Conservation (phyloP, 2,329 filamentous ascomycete species). For the Trichoderma arundinaceum region DNA sequence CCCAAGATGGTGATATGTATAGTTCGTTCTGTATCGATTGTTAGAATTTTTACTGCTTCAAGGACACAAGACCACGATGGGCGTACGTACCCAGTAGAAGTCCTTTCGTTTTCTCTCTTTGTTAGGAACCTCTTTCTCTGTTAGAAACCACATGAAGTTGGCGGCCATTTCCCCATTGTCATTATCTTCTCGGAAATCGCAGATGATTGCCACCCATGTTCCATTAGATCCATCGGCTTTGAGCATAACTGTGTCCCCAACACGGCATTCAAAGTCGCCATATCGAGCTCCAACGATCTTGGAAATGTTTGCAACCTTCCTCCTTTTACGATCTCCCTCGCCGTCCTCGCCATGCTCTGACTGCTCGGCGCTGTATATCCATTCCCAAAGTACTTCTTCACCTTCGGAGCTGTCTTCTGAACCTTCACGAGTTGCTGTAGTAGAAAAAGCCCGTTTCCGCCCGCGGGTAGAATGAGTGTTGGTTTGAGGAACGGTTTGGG, state of each 20-base stretch:
- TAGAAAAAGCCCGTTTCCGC: constrained; percentile 46
- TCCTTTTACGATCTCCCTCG: constrained; percentile 45
- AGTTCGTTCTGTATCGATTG: constrained; percentile 73
- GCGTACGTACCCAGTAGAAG: constrained; percentile 65
- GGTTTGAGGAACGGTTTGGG: constrained; percentile 34
- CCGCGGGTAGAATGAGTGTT: constrained; percentile 34
- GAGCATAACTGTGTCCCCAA: constrained; percentile 85
- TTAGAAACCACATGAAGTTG: constrained; percentile 95
- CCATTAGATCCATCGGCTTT: constrained; percentile 87
- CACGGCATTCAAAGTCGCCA: constrained; percentile 76
- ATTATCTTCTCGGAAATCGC: constrained; percentile 77
- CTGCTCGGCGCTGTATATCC: constrained; percentile 66
- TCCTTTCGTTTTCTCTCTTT: constrained; percentile 82
- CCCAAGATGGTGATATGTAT: constrained; percentile 87
- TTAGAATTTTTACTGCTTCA: not conserved
- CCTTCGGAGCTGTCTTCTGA: constrained; percentile 85
- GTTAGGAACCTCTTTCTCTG: constrained; percentile 85
- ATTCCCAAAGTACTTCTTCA: constrained; percentile 77
- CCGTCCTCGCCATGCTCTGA: constrained; percentile 38
- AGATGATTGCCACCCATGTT: constrained; percentile 90
- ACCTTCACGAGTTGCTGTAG: constrained; percentile 70
- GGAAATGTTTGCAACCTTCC: constrained; percentile 42
- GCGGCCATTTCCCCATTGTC: constrained; percentile 72
- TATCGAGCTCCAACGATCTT: constrained; percentile 81
- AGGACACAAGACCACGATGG: not conserved